A percentile compares a stretch with the other conserved stretches of the same genome.
These are phyloP conservation scores for Hortaea sp. DNA, from an alignment of 2,329 filamentous ascomycete genomes.

Conservation along the genomic window DNA sequence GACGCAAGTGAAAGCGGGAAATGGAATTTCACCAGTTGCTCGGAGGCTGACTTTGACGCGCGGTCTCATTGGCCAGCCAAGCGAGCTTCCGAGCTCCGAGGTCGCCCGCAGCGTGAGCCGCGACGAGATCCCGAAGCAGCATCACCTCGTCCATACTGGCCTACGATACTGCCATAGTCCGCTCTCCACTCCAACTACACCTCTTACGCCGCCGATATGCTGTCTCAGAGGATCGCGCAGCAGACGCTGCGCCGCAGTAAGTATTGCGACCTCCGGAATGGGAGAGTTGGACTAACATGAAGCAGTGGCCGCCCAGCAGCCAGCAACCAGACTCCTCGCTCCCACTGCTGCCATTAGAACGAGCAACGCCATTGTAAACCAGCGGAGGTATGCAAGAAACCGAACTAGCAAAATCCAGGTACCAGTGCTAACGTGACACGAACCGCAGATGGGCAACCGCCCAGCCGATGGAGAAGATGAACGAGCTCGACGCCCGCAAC, in stretches of 20 bases:
- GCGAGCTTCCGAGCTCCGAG: slow-evolving; percentile 4
- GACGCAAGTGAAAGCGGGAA: too few relatives aligned
- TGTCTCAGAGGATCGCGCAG: slow-evolving; percentile 35
- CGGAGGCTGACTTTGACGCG: background rate
- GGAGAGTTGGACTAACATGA: too few relatives aligned
- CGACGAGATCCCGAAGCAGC: slow-evolving; percentile 8
- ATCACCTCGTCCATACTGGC: slow-evolving; percentile 22
- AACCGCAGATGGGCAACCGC: slow-evolving; percentile 41
- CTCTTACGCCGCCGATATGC: slow-evolving; percentile 27
- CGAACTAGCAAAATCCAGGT: slow-evolving; percentile 7
- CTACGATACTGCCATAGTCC: slow-evolving; percentile 3
- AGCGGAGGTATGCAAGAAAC: slow-evolving; percentile 35
- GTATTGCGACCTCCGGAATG: background rate
- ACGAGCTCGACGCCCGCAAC: slow-evolving; percentile 41
- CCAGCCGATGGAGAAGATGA: slow-evolving; percentile 37
- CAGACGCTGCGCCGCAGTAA: slow-evolving; percentile 30
- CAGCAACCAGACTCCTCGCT: slow-evolving; percentile 35
- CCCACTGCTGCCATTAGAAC: slow-evolving; percentile 35
- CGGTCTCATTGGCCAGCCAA: slow-evolving; percentile 9
- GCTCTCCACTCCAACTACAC: slow-evolving; percentile 9
- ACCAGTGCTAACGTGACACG: background rate
- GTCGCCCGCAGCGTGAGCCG: slow-evolving; percentile 1
- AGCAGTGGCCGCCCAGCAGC: slow-evolving; percentile 36
- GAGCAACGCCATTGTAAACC: slow-evolving; percentile 29
- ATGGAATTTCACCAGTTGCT: too few relatives aligned